Conservation (phyloP, 352 stramenopile species). For the Phytophthora tentaculata region DNA sequence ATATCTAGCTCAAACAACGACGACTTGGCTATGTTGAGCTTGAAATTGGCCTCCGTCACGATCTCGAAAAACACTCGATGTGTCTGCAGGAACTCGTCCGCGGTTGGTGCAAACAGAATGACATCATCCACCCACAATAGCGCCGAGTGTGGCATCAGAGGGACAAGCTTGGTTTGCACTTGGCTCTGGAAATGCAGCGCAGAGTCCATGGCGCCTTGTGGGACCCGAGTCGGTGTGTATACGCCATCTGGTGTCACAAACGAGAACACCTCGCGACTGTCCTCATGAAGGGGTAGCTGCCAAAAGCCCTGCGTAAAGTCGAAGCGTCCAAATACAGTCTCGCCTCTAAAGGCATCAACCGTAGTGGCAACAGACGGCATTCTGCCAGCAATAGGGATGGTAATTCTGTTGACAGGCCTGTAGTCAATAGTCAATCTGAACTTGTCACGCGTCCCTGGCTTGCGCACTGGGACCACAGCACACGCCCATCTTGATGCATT, state of each 20-base stretch:
- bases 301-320: not conserved
- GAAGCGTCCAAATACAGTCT: too few relatives aligned
- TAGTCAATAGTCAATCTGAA: slow-evolving; percentile 17
- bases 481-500: slow-evolving; percentile 1
- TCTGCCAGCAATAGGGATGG: not conserved
- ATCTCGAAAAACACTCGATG: too few relatives aligned
- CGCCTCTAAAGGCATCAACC: too few relatives aligned
- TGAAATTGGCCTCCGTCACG: slow-evolving; percentile 11
- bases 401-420: slow-evolving; percentile 6
- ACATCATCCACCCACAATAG: too few relatives aligned
- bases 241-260: not conserved
- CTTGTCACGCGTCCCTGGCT: not conserved
- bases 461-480: slow-evolving; percentile 5
- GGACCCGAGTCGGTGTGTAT: not conserved
- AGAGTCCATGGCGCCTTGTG: not conserved
- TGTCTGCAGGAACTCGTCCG: slow-evolving; percentile 8
- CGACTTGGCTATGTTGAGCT: slow-evolving; percentile 29
- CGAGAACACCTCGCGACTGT: not conserved
- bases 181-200: too few relatives aligned
- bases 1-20: slow-evolving; percentile 8
- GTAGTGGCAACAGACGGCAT: slow-evolving; percentile 1
- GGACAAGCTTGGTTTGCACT: too few relatives aligned
- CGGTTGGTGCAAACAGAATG: not conserved
- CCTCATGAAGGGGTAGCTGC: not conserved
- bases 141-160: too few relatives aligned